A percentile compares a stretch with the other conserved stretches of the same genome.
Evolutionary conservation across 768 basidiomycete species (phyloP).

Genomic region (Phlegmacium glaucopus): DNA sequence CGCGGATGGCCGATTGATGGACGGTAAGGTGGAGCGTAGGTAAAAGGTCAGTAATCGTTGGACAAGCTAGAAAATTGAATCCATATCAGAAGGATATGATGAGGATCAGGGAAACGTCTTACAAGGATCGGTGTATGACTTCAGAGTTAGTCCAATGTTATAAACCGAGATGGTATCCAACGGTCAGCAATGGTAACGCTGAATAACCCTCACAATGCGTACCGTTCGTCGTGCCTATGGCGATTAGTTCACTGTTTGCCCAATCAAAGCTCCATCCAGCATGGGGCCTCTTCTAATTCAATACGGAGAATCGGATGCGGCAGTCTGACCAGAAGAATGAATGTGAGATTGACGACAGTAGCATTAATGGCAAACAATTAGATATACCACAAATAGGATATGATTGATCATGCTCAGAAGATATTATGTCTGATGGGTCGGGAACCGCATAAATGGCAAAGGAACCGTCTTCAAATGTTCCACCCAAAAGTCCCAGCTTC

Average conservation of each 20-base stretch:
- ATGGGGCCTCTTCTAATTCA: slow-evolving; percentile 68
- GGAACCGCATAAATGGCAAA: slow-evolving; percentile 78
- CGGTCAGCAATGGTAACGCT: too few relatives aligned
- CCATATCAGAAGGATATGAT: background rate
- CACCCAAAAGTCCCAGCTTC: slow-evolving; percentile 83
- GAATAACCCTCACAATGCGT: slow-evolving; percentile 13
- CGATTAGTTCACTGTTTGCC: slow-evolving; percentile 82
- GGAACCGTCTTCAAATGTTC: slow-evolving; percentile 85
- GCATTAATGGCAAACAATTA: slow-evolving; percentile 17
- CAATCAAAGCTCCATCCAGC: slow-evolving; percentile 79
- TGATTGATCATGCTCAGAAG: slow-evolving; percentile 21
- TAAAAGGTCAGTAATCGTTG: slow-evolving; percentile 39
- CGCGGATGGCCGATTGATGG: slow-evolving; percentile 80
- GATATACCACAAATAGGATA: slow-evolving; percentile 51
- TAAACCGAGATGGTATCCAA: background rate
- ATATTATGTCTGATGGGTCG: slow-evolving; percentile 55
- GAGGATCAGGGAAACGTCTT: slow-evolving; percentile 5
- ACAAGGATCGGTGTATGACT: slow-evolving; percentile 29
- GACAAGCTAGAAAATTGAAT: slow-evolving; percentile 15
- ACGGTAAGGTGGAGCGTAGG: slow-evolving; percentile 71
- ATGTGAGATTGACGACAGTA: background rate
- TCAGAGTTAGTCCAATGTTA: slow-evolving; percentile 44
- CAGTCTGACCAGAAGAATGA: slow-evolving; percentile 44
- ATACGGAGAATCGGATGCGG: slow-evolving; percentile 68
- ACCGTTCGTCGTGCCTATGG: slow-evolving; percentile 87